Evolutionary conservation across 2,329 filamentous ascomycete genomes (phyloP).

Genomic region (Penicillium sp.): DNA sequence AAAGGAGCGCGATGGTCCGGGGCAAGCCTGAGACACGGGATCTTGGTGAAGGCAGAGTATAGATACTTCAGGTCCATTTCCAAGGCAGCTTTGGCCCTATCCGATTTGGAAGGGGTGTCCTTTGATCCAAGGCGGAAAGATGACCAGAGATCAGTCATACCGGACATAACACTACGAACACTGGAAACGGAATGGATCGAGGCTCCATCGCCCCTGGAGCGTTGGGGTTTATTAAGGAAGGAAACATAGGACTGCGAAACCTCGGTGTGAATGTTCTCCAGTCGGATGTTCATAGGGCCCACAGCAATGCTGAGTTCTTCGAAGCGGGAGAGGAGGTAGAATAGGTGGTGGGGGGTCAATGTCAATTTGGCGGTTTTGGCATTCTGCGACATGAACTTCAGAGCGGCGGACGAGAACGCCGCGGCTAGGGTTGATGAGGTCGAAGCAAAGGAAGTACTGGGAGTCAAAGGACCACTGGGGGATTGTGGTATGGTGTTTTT

Average conservation of each 20-base stretch:
- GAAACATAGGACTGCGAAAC: conserved; percentile 89
- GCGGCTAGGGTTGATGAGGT: conserved; percentile 74
- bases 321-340: conserved; percentile 93
- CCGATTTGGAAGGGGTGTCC: conserved; percentile 77
- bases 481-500: conserved; percentile 65
- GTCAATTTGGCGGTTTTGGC: conserved; percentile 90
- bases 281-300: conserved; percentile 91
- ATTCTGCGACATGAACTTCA: conserved; percentile 81
- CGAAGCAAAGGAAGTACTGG: conserved; percentile 61
- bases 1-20: conserved; percentile 91
- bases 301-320: conserved; percentile 89
- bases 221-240: conserved; percentile 82
- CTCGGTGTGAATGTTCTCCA: conserved; percentile 92
- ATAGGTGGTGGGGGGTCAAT: conserved; percentile 92
- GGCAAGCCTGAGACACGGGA: conserved; percentile 83
- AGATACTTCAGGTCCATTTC: conserved; percentile 91
- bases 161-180: conserved; percentile 95
- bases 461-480: conserved; percentile 58
- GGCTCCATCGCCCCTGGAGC: conserved; percentile 80
- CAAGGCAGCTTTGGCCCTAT: conserved; percentile 83
- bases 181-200: conserved; percentile 96
- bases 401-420: conserved; percentile 80
- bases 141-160: conserved; percentile 91
- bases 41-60: conserved; percentile 98
- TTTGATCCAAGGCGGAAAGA: conserved; percentile 80